Conservation (phyloP, 179 eudicot genomes). For the Patellifolia procumbens region DNA sequence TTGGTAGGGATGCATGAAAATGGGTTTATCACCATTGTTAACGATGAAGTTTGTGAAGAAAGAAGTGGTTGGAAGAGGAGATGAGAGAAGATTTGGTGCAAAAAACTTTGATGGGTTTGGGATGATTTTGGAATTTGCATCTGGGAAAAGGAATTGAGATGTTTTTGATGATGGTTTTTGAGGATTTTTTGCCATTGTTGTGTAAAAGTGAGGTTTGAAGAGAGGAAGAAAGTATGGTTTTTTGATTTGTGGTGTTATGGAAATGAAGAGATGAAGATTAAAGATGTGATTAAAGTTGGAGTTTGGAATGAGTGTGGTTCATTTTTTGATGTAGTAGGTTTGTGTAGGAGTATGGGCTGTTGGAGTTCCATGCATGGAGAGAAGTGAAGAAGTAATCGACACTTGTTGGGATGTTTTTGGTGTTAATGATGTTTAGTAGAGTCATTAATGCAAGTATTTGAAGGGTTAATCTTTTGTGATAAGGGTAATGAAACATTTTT, state of each 20-base stretch:
- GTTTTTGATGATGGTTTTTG: background rate
- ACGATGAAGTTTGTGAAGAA: constrained; percentile 23
- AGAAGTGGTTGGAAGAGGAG: constrained; percentile 12
- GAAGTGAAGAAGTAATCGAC: too few species aligned
- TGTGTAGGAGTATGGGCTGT: too few species aligned
- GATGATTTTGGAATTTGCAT: background rate
- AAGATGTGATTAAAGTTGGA: too few species aligned
- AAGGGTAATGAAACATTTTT: too few species aligned
- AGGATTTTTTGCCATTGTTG: constrained; percentile 1
- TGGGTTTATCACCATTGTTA: constrained; percentile 15
- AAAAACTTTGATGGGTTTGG: constrained; percentile 18
- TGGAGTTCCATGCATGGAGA: too few species aligned
- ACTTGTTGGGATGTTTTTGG: too few species aligned
- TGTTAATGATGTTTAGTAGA: too few species aligned
- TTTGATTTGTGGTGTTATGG: background rate
- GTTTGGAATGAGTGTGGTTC: too few species aligned
- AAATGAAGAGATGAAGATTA: background rate
- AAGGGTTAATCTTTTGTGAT: too few species aligned
- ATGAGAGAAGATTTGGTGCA: constrained; percentile 7
- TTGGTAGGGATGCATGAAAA: constrained; percentile 14
- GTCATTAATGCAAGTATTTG: too few species aligned
- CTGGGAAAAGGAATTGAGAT: constrained; percentile 4
- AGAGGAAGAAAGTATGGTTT: background rate
- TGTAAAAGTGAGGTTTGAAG: background rate
- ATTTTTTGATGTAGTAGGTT: too few species aligned